Percentiles rank a stretch among this genome's conserved stretches.
phyloP scores from a whole-genome alignment of 208 protist species.

The Tritrichomonas musculus region DNA sequence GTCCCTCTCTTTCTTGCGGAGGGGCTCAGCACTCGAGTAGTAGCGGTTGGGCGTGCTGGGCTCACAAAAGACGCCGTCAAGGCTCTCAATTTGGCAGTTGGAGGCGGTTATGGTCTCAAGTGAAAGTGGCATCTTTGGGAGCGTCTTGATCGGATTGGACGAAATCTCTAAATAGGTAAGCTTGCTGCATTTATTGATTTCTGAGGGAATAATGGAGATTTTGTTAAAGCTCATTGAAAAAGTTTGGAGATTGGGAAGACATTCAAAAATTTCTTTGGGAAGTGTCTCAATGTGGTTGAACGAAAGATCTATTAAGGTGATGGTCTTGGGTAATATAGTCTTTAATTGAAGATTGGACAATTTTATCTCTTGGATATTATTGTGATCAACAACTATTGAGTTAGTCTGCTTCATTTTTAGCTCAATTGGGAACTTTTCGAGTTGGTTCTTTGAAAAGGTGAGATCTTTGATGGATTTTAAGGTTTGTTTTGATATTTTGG shows the following conservation, averaged over 20 bases:
- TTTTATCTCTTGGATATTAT: not conserved
- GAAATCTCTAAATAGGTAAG: not conserved
- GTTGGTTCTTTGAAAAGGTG: not conserved
- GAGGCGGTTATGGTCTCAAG: not conserved
- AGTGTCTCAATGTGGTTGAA: not conserved
- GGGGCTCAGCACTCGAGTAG: not conserved
- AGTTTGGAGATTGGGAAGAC: not conserved
- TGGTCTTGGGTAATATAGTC: not conserved
- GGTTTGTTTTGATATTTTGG: not conserved
- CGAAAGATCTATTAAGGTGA: not conserved
- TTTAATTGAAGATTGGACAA: not conserved
- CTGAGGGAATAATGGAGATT: not conserved
- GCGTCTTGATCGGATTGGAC: not conserved
- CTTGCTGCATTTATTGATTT: not conserved
- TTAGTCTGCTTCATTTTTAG: not conserved
- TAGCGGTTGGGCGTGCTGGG: not conserved
- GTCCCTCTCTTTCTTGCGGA: too few species aligned
- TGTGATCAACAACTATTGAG: too few species aligned
- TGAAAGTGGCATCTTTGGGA: not conserved
- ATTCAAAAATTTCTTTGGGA: not conserved
- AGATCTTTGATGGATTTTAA: too few species aligned
- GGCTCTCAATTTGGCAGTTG: not conserved
- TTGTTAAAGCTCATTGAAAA: not conserved
- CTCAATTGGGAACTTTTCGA: not conserved
- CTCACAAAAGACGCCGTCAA: not conserved